Conservation (phyloP, 2,329 filamentous ascomycete genomes). For the Lachnellula cervina region DNA sequence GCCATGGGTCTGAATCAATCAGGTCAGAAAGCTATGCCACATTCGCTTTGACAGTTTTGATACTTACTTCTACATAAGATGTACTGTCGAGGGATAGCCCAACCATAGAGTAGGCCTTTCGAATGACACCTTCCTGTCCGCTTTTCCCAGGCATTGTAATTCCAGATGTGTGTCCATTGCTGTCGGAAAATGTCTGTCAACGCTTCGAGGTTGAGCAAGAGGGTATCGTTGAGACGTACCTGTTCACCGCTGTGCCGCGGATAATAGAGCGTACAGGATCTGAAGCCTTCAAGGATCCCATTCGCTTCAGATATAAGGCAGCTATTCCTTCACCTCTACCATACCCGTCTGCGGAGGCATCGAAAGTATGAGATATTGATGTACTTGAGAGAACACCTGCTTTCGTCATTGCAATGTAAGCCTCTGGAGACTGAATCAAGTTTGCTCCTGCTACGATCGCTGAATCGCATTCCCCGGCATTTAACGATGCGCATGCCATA, state of each 20-base stretch:
- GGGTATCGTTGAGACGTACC: background rate
- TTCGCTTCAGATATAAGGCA: conserved; percentile 52
- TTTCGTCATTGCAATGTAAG: conserved; percentile 14
- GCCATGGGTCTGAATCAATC: conserved; percentile 10
- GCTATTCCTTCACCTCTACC: conserved; percentile 58
- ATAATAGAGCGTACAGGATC: conserved; percentile 56
- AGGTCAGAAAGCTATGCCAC: background rate
- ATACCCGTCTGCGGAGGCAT: conserved; percentile 57
- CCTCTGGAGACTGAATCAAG: conserved; percentile 13
- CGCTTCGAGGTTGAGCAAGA: too few species aligned
- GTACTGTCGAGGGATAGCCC: conserved; percentile 3
- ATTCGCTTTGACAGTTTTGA: background rate
- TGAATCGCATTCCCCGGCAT: conserved; percentile 37
- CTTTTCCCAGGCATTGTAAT: conserved; percentile 48
- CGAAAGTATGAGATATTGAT: conserved; percentile 53
- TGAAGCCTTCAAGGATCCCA: conserved; percentile 55
- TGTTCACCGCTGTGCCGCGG: conserved; percentile 47
- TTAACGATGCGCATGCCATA: conserved; percentile 46
- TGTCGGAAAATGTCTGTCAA: background rate
- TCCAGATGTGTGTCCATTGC: conserved; percentile 52
- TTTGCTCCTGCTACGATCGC: conserved; percentile 21
- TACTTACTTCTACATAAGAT: conserved; percentile 8
- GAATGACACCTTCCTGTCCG: conserved; percentile 34
- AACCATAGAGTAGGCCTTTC: conserved; percentile 10
- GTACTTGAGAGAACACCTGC: conserved; percentile 30